These are phyloP conservation scores for Stentor coeruleus DNA, from an alignment of 73 alveolate species.

Conservation along the genomic window DNA sequence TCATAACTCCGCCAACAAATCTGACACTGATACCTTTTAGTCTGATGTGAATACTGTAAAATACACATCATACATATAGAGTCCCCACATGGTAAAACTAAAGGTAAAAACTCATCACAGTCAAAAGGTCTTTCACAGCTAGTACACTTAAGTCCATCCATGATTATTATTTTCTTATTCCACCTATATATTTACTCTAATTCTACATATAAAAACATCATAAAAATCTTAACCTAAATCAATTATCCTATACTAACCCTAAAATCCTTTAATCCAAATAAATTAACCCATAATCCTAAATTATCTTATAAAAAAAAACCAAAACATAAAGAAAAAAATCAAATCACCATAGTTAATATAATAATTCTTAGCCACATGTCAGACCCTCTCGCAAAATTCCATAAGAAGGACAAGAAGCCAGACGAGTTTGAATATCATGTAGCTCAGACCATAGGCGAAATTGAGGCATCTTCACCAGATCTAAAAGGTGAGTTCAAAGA, in stretches of 20 bases:
- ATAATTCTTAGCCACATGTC: conserved; percentile 19
- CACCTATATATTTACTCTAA: no score
- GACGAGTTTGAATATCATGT: conserved; percentile 18
- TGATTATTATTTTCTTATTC: no score
- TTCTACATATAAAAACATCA: no score
- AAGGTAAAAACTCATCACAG: not conserved
- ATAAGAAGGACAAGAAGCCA: not conserved
- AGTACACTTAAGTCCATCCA: not conserved
- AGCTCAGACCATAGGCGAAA: conserved; percentile 12
- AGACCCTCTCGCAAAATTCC: conserved; percentile 11
- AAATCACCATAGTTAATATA: not conserved
- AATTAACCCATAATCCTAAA: not conserved
- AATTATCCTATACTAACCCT: no score
- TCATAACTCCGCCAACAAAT: not conserved
- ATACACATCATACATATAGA: not conserved
- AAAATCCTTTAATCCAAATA: no score
- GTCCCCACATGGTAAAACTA: not conserved
- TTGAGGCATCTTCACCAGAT: conserved; percentile 39
- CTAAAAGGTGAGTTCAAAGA: conserved; percentile 49
- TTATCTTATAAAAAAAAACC: not conserved
- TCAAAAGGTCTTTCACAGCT: not conserved
- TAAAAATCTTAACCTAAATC: no score
- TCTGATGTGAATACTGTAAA: not conserved
- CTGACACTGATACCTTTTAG: not conserved
- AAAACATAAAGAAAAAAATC: not conserved